phyloP scores from a whole-genome alignment of 768 basidiomycete genomes.

The Artomyces pyxidatus region DNA sequence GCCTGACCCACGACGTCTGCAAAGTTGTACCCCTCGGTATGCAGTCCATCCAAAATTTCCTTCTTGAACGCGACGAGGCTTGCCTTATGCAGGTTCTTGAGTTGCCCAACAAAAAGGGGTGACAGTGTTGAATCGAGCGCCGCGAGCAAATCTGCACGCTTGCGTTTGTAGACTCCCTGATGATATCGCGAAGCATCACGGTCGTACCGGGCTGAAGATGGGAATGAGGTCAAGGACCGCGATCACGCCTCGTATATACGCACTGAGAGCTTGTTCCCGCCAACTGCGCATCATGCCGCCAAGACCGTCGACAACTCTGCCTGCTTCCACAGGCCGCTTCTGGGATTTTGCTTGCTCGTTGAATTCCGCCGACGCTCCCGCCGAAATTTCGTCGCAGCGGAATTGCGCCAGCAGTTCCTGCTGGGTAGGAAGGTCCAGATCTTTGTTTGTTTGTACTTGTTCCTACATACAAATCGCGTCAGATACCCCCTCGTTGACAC shows the following conservation, averaged over 20 bases:
- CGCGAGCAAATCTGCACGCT: slow-evolving; percentile 73
- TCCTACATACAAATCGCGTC: slow-evolving; percentile 8
- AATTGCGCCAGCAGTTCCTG: slow-evolving; percentile 97
- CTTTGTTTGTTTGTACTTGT: slow-evolving; percentile 17
- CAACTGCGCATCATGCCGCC: slow-evolving; percentile 80
- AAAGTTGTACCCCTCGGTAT: slow-evolving; percentile 81
- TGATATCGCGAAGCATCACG: slow-evolving; percentile 96
- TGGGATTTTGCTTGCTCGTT: slow-evolving; percentile 75
- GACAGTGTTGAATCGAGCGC: slow-evolving; percentile 72
- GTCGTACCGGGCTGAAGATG: slow-evolving; percentile 75
- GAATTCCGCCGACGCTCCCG: slow-evolving; percentile 74
- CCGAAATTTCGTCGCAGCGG: slow-evolving; percentile 94
- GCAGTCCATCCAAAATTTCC: slow-evolving; percentile 64
- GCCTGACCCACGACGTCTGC: slow-evolving; percentile 70
- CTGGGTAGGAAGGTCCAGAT: slow-evolving; percentile 69
- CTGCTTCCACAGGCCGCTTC: slow-evolving; percentile 77
- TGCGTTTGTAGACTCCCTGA: slow-evolving; percentile 85
- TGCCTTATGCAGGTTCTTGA: slow-evolving; percentile 91
- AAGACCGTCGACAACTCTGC: slow-evolving; percentile 77
- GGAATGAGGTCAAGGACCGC: neutral
- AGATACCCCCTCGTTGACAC: too few species aligned
- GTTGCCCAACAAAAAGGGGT: slow-evolving; percentile 87
- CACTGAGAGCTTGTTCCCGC: slow-evolving; percentile 69
- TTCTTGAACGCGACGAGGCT: slow-evolving; percentile 73
- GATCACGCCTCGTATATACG: slow-evolving; percentile 19